Evolutionary conservation across 164 flowering plant species (phyloP), one percentile per base, ranked within the genome.

Genomic region (Aristolochia californica): DNA sequence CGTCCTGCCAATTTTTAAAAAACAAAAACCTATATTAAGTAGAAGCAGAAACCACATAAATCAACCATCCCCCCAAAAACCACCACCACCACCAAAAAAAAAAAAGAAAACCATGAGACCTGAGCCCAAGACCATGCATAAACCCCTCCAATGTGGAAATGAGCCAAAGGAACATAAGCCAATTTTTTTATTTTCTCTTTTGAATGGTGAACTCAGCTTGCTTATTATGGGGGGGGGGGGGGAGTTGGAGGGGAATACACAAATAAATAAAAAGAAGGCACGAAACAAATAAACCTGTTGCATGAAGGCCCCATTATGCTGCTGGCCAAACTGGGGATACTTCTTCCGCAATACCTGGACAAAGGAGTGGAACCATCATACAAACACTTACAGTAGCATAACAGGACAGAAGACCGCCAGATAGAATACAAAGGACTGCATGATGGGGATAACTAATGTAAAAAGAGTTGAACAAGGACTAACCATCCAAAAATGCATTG

Each of bases 401-500:
- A 1, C 40, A 25, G n/a, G n/a, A n/a, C n/a, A n/a, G n/a, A n/a
- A n/a, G n/a, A n/a, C n/a, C n/a, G n/a, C n/a, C n/a, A n/a, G n/a
- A n/a, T n/a, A n/a, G n/a, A 24, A 13, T 47, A 2, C n/a, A 14
- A 47, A 47, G 18, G 22, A 47, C 20, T 1, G 50, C 43, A 17
- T 10, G 16, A 54, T 27, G 57, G 15, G 10, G 15, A 51, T 18
- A 57, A 44, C 15, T 10, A 50, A 15, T 28, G 45, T 11, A 51
- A 60, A n/a, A 28, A 51, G 40, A 50, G 14, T 9, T 22, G 54
- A 50, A 28, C 8, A 63, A n/a, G n/a, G n/a, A 70, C 82, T 62
- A 61, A 93, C 99, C 97, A 70, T 85, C 96, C 94, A 93, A 75
- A 93, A 93, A 48, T 84, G 90, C 93, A 80, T 79, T 21, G 97